phyloP scores from a whole-genome alignment of 805 yeast genomes.

The Pichia rugopelliculosa region DNA sequence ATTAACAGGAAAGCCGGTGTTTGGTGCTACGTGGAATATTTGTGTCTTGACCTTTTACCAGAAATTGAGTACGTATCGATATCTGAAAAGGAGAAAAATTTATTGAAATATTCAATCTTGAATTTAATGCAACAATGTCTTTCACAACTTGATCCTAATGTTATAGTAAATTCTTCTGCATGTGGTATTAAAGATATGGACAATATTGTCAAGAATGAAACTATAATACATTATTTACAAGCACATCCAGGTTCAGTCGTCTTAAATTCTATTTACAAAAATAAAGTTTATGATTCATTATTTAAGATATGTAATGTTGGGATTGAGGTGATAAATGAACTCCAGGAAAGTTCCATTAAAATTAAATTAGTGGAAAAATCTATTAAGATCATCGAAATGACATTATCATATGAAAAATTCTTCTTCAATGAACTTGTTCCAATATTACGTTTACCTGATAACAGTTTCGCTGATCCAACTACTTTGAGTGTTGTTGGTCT shows the following conservation, averaged over 20 bases:
- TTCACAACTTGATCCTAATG: slow-evolving; percentile 42
- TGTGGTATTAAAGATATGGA: slow-evolving; percentile 38
- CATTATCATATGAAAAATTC: slow-evolving; percentile 50
- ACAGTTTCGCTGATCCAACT: slow-evolving; percentile 33
- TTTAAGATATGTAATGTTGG: slow-evolving; percentile 55
- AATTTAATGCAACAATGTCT: slow-evolving; percentile 43
- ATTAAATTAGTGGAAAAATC: slow-evolving; percentile 34
- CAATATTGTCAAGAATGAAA: slow-evolving; percentile 29
- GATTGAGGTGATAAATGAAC: slow-evolving; percentile 44
- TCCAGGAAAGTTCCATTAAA: slow-evolving; percentile 26
- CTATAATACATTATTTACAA: slow-evolving; percentile 45
- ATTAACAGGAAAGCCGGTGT: slow-evolving; percentile 59
- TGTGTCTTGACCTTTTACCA: slow-evolving; percentile 59
- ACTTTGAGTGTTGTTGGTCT: slow-evolving; percentile 41
- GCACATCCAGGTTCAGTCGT: slow-evolving; percentile 65
- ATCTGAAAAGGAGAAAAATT: slow-evolving; percentile 27
- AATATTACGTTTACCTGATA: slow-evolving; percentile 36
- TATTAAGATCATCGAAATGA: slow-evolving; percentile 36
- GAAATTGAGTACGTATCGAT: slow-evolving; percentile 38
- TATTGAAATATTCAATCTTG: slow-evolving; percentile 50
- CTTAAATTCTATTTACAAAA: slow-evolving; percentile 55
- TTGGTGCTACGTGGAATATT: slow-evolving; percentile 73
- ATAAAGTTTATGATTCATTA: slow-evolving; percentile 46
- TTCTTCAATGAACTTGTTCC: slow-evolving; percentile 51
- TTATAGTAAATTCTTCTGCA: slow-evolving; percentile 47